phyloP scores from a whole-genome alignment of 768 basidiomycete genomes.

The Porphyrellus cyaneotinctus region DNA sequence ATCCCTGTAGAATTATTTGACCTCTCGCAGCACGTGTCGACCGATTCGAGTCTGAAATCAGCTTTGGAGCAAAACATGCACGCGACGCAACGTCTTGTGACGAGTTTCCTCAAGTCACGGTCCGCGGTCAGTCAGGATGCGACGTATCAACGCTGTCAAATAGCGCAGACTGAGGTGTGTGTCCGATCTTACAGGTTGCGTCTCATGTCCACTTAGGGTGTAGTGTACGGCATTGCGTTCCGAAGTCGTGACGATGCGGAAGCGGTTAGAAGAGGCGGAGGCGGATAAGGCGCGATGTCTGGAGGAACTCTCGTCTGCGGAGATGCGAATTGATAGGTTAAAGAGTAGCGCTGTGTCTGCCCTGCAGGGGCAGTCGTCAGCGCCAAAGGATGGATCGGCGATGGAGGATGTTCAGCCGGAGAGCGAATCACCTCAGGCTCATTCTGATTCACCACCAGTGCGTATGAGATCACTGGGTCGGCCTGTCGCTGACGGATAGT shows the following conservation, averaged over 20 bases:
- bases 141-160: slow-evolving; percentile 46
- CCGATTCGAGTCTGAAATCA: slow-evolving; percentile 31
- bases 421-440: slow-evolving; percentile 45
- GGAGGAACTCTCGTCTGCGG: slow-evolving; percentile 49
- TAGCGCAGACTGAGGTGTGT: slow-evolving; percentile 57
- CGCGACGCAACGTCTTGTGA: slow-evolving; percentile 57
- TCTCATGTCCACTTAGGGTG: slow-evolving; percentile 10
- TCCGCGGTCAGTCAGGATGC: slow-evolving; percentile 35
- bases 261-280: slow-evolving; percentile 48
- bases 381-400: slow-evolving; percentile 30
- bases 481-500: slow-evolving; percentile 33
- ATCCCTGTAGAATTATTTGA: slow-evolving; percentile 29
- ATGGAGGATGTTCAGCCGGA: slow-evolving; percentile 26
- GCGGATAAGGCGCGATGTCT: slow-evolving; percentile 46
- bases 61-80: slow-evolving; percentile 53
- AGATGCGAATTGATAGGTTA: slow-evolving; percentile 60
- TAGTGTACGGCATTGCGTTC: slow-evolving; percentile 59
- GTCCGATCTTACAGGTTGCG: neutral
- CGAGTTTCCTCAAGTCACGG: slow-evolving; percentile 45
- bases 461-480: slow-evolving; percentile 44
- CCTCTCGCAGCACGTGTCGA: slow-evolving; percentile 30
- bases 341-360: slow-evolving; percentile 50
- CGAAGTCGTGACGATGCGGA: slow-evolving; percentile 49
- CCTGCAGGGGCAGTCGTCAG: slow-evolving; percentile 39
- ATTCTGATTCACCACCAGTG: slow-evolving; percentile 67